Conservation (phyloP, 345 rosid species). For the Clausena lansium region DNA sequence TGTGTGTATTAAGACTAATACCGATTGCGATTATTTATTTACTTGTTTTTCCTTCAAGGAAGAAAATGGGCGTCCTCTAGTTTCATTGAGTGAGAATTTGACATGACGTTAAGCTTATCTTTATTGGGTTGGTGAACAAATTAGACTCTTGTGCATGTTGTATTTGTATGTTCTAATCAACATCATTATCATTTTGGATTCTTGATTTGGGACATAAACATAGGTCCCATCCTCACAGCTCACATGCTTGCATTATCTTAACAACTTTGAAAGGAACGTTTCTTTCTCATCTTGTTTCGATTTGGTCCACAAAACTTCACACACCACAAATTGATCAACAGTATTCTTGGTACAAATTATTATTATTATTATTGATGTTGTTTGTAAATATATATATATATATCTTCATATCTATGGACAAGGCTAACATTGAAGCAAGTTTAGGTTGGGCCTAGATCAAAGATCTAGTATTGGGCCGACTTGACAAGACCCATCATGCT, state of each 20-base stretch:
- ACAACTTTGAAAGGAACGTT: neutral
- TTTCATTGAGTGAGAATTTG: neutral
- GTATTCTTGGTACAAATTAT: neutral
- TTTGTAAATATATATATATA: neutral
- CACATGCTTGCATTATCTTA: neutral
- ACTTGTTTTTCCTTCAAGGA: neutral
- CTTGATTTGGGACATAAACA: slow-evolving; percentile 2
- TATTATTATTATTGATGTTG: neutral
- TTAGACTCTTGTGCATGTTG: neutral
- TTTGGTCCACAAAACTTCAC: neutral
- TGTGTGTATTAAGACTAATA: too few species aligned
- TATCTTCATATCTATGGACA: neutral
- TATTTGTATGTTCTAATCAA: neutral
- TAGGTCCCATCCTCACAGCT: neutral
- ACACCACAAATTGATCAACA: neutral
- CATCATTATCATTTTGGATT: slow-evolving; percentile 5
- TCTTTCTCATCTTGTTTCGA: neutral
- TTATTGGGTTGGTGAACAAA: neutral
- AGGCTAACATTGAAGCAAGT: too few species aligned
- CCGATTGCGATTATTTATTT: too few species aligned
- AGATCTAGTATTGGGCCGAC: neutral
- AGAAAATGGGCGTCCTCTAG: neutral
- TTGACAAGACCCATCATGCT: neutral
- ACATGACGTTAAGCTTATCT: slow-evolving; percentile 1
- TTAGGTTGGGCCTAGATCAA: neutral